A percentile compares a stretch with the other conserved stretches of the same genome.
Evolutionary conservation across 345 rosid genomes (phyloP).

Genomic region (Angophora floribunda): DNA sequence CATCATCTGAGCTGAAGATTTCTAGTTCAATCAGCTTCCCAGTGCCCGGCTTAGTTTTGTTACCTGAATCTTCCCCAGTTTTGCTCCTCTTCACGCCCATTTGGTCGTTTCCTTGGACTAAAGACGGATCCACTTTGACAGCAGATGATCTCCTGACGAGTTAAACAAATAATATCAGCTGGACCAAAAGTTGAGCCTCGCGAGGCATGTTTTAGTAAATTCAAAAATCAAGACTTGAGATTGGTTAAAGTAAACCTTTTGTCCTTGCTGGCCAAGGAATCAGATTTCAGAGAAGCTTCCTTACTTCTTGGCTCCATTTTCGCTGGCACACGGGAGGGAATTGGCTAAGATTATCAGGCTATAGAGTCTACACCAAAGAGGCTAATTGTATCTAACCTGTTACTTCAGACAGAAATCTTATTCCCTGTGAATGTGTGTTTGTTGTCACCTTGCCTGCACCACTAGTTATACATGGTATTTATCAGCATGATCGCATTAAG

Average conservation of each 20-base stretch:
- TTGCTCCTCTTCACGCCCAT: conserved; percentile 38
- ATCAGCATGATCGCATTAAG: background rate
- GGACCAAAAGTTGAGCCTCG: background rate
- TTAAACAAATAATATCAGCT: background rate
- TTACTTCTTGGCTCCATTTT: conserved; percentile 24
- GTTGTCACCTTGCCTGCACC: conserved; percentile 87
- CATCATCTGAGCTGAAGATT: conserved; percentile 63
- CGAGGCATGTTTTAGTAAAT: background rate
- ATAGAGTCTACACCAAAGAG: background rate
- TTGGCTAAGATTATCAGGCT: background rate
- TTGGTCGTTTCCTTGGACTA: conserved; percentile 4
- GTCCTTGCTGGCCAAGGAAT: conserved; percentile 5
- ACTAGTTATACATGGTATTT: conserved; percentile 25
- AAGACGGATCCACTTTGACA: conserved; percentile 18
- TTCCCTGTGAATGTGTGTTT: conserved; percentile 74
- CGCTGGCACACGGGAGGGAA: conserved; percentile 18
- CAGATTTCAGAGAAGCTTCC: conserved; percentile 14
- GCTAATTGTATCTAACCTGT: conserved; percentile 33
- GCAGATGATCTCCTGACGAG: conserved; percentile 43
- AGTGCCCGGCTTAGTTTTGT: conserved; percentile 7
- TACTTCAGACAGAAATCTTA: conserved; percentile 77
- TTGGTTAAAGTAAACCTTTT: conserved; percentile 37
- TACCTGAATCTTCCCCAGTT: conserved; percentile 13
- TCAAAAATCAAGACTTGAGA: background rate
- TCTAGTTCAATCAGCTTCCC: conserved; percentile 66